Evolutionary conservation across 2,329 filamentous ascomycete genomes (phyloP), one percentile per base, ranked within the genome.

Genomic region (Paecilomyces sp.): DNA sequence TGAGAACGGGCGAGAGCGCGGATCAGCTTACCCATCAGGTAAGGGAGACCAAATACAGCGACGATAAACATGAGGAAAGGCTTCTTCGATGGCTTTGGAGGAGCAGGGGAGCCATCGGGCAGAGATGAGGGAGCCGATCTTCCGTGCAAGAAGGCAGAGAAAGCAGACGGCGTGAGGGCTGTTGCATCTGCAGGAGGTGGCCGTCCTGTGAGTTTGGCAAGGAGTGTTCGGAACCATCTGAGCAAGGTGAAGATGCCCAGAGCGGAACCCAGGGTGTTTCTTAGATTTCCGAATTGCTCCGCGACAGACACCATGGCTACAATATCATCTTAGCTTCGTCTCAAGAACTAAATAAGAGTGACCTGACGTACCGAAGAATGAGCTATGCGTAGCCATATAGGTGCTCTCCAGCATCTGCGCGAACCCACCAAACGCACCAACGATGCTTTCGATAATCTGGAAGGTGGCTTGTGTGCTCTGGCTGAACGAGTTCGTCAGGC

Each of bases 401-500:
- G 94, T 97, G 80, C 94, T 97, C 78, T 99, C 94, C 30, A 99
- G 83, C 94, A 99, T 99, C 80, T 99, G 94, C 12, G 95, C 91
- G 72, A 99, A 97, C 0, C 95, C 94, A 22, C 92, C 92, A 80
- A 99, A 99, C 2, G 94, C 92, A 25, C 91, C 91, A 13, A 99
- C 94, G 60, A 99, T 90, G 67, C 92, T 94, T 79, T 99, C 94
- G 57, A 99, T 91, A 83, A 99, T 91, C 80, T 97, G 94, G 72
- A 99, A 99, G 0, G 94, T 99, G 11, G 93, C 91, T 68, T 94
- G 90, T 0, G 95, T 99, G 79, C 90, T 94, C 75, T 96, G 92
- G 72, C 88, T 91, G 81, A 97, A 97, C 57, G 90, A 89, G 72
- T 95, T 90, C n/a, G 93, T 97, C 73, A 99, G 80, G 76, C 92